Evolutionary conservation across 108 stramenopile genomes (phyloP).

Genomic region (Cyclotella baltica): DNA sequence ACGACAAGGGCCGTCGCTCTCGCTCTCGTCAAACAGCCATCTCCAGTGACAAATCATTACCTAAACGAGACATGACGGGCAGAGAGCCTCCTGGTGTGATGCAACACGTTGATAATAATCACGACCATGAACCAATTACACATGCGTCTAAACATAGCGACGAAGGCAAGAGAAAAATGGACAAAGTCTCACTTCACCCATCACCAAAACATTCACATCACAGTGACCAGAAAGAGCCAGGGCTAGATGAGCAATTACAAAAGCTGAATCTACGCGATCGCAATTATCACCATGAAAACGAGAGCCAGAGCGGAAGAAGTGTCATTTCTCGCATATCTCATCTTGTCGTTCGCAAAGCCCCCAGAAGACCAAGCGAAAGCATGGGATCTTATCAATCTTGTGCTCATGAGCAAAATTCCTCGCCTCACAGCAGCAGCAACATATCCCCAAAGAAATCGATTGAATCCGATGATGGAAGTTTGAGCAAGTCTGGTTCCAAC

Average conservation of each 20-base stretch:
- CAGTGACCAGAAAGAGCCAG: background rate
- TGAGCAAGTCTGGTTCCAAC: background rate
- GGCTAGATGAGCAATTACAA: conserved; percentile 2
- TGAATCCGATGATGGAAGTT: conserved; percentile 20
- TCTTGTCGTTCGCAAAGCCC: background rate
- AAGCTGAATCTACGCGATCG: background rate
- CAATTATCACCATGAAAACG: background rate
- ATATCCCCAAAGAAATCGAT: conserved; percentile 19
- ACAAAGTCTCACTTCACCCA: conserved; percentile 14
- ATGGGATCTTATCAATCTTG: background rate
- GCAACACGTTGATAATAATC: background rate
- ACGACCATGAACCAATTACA: background rate
- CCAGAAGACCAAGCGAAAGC: background rate
- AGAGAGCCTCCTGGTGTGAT: background rate
- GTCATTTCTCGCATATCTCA: conserved; percentile 23
- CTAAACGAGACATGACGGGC: background rate
- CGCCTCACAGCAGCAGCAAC: background rate
- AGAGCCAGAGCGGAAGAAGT: conserved; percentile 17
- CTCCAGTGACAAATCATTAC: background rate
- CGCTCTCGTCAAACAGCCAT: background rate
- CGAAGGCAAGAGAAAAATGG: background rate
- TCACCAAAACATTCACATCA: background rate
- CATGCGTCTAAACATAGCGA: too few species aligned
- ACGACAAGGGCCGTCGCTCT: background rate
- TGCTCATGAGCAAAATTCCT: background rate